Conservation (phyloP, 2,329 filamentous ascomycete species). For the Trichophaea hybrida region DNA sequence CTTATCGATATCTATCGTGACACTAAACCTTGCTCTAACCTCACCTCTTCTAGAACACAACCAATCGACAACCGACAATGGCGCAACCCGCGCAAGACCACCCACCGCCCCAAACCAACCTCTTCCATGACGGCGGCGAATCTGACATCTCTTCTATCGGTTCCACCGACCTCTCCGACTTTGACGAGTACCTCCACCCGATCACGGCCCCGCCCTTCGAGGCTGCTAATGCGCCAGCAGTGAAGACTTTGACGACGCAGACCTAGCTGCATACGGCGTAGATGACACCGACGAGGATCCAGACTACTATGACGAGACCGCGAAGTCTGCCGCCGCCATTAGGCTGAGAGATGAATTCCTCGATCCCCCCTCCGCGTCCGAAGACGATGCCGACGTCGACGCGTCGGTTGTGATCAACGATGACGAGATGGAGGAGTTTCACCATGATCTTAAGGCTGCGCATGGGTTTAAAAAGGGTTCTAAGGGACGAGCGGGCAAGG, state of each 20-base stretch:
- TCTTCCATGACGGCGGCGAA: too few relatives aligned
- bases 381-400: slow-evolving; percentile 5
- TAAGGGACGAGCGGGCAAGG: slow-evolving; percentile 8
- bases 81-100: background rate
- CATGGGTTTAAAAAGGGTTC: slow-evolving; percentile 20
- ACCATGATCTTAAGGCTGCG: slow-evolving; percentile 21
- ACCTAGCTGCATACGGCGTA: background rate
- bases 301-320: slow-evolving; percentile 1
- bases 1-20: background rate
- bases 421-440: slow-evolving; percentile 23
- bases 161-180: background rate
- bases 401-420: slow-evolving; percentile 18
- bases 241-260: background rate
- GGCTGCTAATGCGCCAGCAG: background rate
- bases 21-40: background rate
- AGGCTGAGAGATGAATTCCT: background rate
- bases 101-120: too few relatives aligned
- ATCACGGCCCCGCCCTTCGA: background rate
- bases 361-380: background rate
- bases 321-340: background rate
- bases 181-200: background rate
- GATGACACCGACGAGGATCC: slow-evolving; percentile 4
- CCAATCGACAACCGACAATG: background rate
- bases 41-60: background rate
- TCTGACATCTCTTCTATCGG: too few relatives aligned